phyloP scores from a whole-genome alignment of 139 green algal genomes.

The Eudorina sp. region DNA sequence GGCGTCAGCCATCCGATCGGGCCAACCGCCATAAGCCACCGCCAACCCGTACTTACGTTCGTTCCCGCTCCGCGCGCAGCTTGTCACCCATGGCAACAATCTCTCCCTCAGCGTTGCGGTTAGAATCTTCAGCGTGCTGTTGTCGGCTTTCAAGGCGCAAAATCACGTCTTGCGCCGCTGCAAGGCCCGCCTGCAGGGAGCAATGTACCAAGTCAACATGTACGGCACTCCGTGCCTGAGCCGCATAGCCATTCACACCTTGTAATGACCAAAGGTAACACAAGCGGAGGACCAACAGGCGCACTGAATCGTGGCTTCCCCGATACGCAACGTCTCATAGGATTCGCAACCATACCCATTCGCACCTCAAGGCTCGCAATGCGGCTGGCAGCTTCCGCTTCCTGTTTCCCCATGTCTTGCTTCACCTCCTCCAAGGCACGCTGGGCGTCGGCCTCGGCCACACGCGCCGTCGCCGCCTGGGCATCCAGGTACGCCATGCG shows the following conservation, averaged over 20 bases:
- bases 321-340: neutral
- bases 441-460: slow-evolving; percentile 5
- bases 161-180: neutral
- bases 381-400: neutral
- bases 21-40: neutral
- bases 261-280: too few species aligned
- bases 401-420: neutral
- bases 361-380: slow-evolving; percentile 36
- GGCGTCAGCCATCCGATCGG: too few species aligned
- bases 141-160: neutral
- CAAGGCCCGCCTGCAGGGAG: slow-evolving; percentile 2
- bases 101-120: neutral
- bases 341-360: neutral
- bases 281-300: too few species aligned
- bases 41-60: neutral
- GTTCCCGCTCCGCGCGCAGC: neutral
- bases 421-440: neutral
- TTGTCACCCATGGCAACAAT: neutral
- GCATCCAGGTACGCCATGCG: slow-evolving; percentile 24
- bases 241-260: too few species aligned
- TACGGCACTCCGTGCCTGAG: too few species aligned
- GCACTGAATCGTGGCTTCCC: too few species aligned
- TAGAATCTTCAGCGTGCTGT: neutral
- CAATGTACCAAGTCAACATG: too few species aligned
- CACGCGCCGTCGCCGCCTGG: neutral